Conservation (phyloP, 108 stramenopile genomes). For the Skeletonema costatum region DNA sequence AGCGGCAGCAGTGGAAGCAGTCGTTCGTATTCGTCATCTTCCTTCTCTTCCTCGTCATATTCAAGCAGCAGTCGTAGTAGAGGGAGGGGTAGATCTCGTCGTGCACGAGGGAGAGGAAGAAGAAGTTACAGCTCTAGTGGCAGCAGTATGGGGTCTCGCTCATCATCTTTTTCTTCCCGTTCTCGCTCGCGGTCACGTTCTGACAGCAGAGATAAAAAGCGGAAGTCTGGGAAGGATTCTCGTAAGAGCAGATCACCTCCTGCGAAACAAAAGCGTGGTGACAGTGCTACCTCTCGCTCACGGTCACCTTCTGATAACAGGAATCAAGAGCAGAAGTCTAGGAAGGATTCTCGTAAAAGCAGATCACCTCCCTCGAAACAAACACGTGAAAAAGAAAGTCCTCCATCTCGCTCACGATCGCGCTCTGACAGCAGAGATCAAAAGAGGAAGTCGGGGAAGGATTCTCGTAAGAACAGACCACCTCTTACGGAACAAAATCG, state of each 20-base stretch:
- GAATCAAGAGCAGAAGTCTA: background rate
- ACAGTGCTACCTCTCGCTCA: background rate
- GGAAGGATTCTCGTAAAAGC: background rate
- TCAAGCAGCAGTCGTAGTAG: conserved; percentile 31
- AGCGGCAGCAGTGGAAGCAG: conserved; percentile 15
- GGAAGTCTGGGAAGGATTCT: background rate
- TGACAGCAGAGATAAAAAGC: background rate
- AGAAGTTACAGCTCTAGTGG: conserved; percentile 32
- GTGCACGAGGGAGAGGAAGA: conserved; percentile 24
- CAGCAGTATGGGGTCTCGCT: background rate
- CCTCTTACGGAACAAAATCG: background rate
- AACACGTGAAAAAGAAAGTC: background rate
- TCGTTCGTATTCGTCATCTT: conserved; percentile 22
- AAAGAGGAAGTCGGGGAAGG: background rate
- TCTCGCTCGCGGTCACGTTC: conserved; percentile 21
- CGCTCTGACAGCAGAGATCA: background rate
- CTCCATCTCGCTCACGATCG: background rate
- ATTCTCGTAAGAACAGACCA: background rate
- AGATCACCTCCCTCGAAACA: background rate
- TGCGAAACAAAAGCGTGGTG: background rate
- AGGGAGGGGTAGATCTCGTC: conserved; percentile 24
- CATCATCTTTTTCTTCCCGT: conserved; percentile 18
- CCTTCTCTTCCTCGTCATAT: conserved; percentile 43
- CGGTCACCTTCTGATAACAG: background rate
- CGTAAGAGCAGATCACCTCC: background rate